Evolutionary conservation across 2,329 filamentous ascomycete species (phyloP).

Genomic region (Ophiostoma angusticollis): DNA sequence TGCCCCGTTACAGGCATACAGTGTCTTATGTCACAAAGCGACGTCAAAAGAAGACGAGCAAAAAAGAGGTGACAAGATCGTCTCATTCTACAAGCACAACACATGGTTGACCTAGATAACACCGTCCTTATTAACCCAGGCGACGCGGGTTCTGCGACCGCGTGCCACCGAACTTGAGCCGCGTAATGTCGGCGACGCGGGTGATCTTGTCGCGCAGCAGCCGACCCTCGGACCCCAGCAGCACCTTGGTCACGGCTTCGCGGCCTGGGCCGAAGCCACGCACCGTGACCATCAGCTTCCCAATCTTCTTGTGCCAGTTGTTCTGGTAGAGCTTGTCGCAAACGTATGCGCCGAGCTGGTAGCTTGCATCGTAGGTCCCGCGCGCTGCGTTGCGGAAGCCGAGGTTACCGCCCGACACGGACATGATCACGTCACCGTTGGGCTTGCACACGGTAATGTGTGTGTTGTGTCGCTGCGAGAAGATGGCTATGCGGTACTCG

Average conservation of each 20-base stretch:
- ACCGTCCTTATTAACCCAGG: slow-evolving; percentile 40
- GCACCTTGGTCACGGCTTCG: slow-evolving; percentile 79
- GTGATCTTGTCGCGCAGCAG: slow-evolving; percentile 61
- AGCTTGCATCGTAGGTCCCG: slow-evolving; percentile 78
- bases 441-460: slow-evolving; percentile 84
- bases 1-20: slow-evolving; percentile 3
- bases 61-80: neutral
- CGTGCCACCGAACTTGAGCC: slow-evolving; percentile 89
- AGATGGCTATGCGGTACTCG: slow-evolving; percentile 78
- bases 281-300: slow-evolving; percentile 64
- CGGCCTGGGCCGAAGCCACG: slow-evolving; percentile 78
- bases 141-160: slow-evolving; percentile 76
- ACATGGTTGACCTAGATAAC: neutral
- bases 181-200: slow-evolving; percentile 73
- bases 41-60: neutral
- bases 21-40: slow-evolving; percentile 2
- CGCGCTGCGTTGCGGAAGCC: slow-evolving; percentile 79
- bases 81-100: neutral
- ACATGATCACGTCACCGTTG: slow-evolving; percentile 65
- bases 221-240: slow-evolving; percentile 76
- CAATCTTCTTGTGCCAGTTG: slow-evolving; percentile 63
- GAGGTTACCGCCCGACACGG: slow-evolving; percentile 71
- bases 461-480: slow-evolving; percentile 83
- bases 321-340: slow-evolving; percentile 75
- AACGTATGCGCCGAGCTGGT: slow-evolving; percentile 75